Evolutionary conservation across 2,329 filamentous ascomycete genomes (phyloP), one percentile per base, ranked within the genome.

Genomic region (Amauroascus verrucosus): DNA sequence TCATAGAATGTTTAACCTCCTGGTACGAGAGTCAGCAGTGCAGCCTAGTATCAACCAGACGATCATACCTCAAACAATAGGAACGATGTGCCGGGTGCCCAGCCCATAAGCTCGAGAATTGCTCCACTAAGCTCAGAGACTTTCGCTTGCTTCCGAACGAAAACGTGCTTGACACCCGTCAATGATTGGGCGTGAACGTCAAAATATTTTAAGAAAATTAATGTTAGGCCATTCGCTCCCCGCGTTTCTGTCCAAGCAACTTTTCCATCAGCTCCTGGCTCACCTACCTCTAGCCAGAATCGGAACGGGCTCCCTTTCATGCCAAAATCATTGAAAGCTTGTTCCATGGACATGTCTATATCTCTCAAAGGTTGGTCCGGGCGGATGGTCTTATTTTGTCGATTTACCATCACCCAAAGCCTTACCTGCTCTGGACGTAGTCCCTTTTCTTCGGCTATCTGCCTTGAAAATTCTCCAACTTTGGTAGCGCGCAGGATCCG

Each of bases 1-100:
- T 95, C 90, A 97, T 97, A 56, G 83, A 87, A 49, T 90, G 89
- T 71, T 97, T 98, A 71, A 98, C 97, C 74, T 98, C 93, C 77
- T 81, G 55, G 13, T 8, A 33, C 8, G 26, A 46, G 14, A 32
- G 32, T 61, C 56, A 45, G 44, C 14, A 30, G 22, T 20, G 22
- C 1, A 1, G 35, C 5, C n/a, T 37, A 20, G 8, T 6, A 47
- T n/a, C 4, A 20, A 3, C 4, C 3, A 28, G 11, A 26, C 5
- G 4, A 46, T 58, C 72, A 58, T 70, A 81, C 79, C 72, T 98
- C 93, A 73, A 84, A 97, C 20, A 98, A 78, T 61, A 79, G 77
- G 56, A 86, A 79, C 2, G 80, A 75, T 3, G 85, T 79, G 58
- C 85, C 88, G 1, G 85, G 79, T 22, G 85, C 80, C 91, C 93